Base-by-base conservation (phyloP, 139 green algal species). In the Coelastrella sp. region DNA sequence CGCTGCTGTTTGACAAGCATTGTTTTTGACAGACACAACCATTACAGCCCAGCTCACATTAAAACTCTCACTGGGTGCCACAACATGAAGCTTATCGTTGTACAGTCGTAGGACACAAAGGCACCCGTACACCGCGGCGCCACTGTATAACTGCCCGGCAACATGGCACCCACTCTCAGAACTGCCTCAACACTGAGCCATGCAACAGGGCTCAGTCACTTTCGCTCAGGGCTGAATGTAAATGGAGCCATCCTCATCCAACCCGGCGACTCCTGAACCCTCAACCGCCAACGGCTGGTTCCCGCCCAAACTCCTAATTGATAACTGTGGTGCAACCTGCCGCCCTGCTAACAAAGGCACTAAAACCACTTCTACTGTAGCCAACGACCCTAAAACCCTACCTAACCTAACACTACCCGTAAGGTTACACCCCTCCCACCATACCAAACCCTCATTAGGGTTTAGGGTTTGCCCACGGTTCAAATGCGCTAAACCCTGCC, bases 321-420 rank as follows among this genome's bases (percentile, higher is more conserved):
- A 4, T 57, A 88, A 14, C 83, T 59, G 68, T 5, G 83, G 83
- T 13, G 68, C 20, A 47, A 66, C 4, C 54, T 80, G 83, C 68
- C 83, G 17, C 5, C 83, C 83, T 17, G 68, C 65, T 7, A 71
- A 47, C 17, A 20, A 8, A 14, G 83, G 83, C 66, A 88, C 83
- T 22, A 88, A 8, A 8, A 88, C 83, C 54, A 88, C 68, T 57
- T 88, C 83, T 56, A 88, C 83, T n/a, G 68, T 23, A 57, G 83
- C 83, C 16, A 88, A 57, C 7, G 54, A 54, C 19, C 83, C 83
- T 6, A 16, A 7, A n/a, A 54, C 71, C 68, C 83, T 80, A 57
- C 83, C 83, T 5, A 88, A 57, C 54, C 83, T 76, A 54, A 88
- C 83, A 73, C 58, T 80, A 13, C 83, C 83, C 20, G 47, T 80